Percentiles rank a stretch among this genome's conserved stretches.
These are phyloP conservation scores for Cryptococcus sp. DNA, from an alignment of 1,284 basidiomycete species.

Conservation along the genomic window DNA sequence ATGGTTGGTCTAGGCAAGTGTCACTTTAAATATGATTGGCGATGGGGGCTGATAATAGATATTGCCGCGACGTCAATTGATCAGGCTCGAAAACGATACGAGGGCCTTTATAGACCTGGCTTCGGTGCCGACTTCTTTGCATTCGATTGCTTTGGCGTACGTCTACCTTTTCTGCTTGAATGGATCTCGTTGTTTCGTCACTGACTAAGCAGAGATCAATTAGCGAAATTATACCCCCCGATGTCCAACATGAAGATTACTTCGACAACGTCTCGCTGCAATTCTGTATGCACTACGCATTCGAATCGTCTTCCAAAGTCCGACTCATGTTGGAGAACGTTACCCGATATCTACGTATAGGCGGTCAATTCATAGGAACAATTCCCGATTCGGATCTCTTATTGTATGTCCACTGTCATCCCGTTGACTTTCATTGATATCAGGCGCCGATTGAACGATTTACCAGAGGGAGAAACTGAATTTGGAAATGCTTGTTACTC, in stretches of 20 bases:
- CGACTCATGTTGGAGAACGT: conserved; percentile 93
- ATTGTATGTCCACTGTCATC: conserved; percentile 55
- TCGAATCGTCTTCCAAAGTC: conserved; percentile 80
- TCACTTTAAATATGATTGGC: too few relatives aligned
- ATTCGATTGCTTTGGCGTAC: conserved; percentile 77
- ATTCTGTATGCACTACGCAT: conserved; percentile 99
- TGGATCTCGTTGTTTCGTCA: neutral
- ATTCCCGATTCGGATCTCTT: conserved; percentile 81
- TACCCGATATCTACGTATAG: conserved; percentile 67
- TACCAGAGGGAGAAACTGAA: conserved; percentile 62
- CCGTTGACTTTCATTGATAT: conserved; percentile 3
- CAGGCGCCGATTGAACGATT: conserved; percentile 63
- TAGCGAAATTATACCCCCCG: conserved; percentile 62
- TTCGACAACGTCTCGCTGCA: conserved; percentile 98
- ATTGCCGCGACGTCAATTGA: conserved; percentile 84
- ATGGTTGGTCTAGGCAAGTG: conserved; percentile 77
- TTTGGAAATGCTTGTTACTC: conserved; percentile 90
- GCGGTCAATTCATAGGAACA: conserved; percentile 90
- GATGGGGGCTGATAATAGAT: conserved; percentile 59
- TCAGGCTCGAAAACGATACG: conserved; percentile 74
- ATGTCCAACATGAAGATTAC: conserved; percentile 51
- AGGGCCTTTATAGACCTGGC: conserved; percentile 52
- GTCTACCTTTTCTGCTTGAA: conserved; percentile 15
- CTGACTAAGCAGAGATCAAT: conserved; percentile 55
- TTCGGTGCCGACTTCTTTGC: conserved; percentile 79